Conservation (phyloP, 2,329 filamentous ascomycete species). For the Acephala macrosclerotiorum region DNA sequence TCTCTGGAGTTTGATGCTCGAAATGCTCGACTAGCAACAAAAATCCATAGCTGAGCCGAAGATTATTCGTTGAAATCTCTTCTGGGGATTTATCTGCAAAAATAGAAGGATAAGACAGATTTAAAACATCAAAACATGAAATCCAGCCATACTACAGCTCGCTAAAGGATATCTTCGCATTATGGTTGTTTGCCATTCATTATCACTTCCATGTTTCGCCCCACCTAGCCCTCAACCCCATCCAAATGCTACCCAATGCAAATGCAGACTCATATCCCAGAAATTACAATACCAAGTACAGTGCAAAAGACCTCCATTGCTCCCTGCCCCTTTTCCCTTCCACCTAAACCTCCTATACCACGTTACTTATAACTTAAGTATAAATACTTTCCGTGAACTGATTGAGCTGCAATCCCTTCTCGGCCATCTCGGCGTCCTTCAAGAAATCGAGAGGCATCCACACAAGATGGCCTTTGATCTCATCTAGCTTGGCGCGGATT, state of each 20-base stretch:
- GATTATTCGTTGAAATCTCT: no score
- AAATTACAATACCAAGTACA: background rate
- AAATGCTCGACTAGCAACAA: no score
- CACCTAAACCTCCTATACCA: background rate
- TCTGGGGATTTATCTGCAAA: no score
- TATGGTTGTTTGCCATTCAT: background rate
- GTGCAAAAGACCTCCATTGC: background rate
- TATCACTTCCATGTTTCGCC: background rate
- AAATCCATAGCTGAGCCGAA: no score
- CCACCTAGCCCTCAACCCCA: background rate
- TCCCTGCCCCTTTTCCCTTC: background rate
- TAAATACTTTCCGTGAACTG: conserved; percentile 87
- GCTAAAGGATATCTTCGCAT: background rate
- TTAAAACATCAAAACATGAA: no score
- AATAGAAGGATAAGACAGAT: no score
- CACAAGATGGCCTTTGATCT: conserved; percentile 87
- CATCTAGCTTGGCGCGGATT: conserved; percentile 76
- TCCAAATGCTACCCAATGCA: background rate
- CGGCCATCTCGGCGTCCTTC: conserved; percentile 85
- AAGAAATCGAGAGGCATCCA: conserved; percentile 96
- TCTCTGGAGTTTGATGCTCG: no score
- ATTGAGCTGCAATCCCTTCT: conserved; percentile 87
- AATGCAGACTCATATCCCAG: background rate
- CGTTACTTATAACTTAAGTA: conserved; percentile 53
- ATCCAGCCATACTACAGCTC: no score